Conservation (phyloP, 2,329 filamentous ascomycete species). For the Xylaria sp. region DNA sequence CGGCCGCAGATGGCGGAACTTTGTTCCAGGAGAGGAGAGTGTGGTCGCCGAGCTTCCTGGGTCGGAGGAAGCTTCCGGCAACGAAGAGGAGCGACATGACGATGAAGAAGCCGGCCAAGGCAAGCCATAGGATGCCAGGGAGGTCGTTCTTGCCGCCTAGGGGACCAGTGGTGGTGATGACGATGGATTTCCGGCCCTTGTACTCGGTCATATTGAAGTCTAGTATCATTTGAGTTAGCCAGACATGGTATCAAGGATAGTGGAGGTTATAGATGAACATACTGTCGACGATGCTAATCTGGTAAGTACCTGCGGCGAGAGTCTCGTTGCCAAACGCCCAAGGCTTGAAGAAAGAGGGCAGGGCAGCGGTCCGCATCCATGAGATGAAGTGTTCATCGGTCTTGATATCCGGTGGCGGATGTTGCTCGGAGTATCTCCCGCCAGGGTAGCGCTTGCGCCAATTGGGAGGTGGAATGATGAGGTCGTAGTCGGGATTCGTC, state of each 20-base stretch:
- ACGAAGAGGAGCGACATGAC: slow-evolving; percentile 89
- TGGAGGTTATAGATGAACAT: slow-evolving; percentile 60
- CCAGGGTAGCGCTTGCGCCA: slow-evolving; percentile 79
- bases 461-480: slow-evolving; percentile 86
- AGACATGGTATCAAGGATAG: slow-evolving; percentile 7
- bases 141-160: slow-evolving; percentile 97
- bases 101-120: slow-evolving; percentile 93
- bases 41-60: slow-evolving; percentile 97
- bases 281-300: slow-evolving; percentile 82
- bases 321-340: slow-evolving; percentile 79
- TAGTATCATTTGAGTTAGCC: slow-evolving; percentile 52
- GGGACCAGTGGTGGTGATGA: slow-evolving; percentile 89
- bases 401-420: slow-evolving; percentile 76
- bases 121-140: slow-evolving; percentile 94
- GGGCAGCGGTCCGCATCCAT: slow-evolving; percentile 97
- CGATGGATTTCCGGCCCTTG: slow-evolving; percentile 87
- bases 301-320: slow-evolving; percentile 79
- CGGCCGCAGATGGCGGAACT: slow-evolving; percentile 54
- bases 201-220: slow-evolving; percentile 84
- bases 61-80: slow-evolving; percentile 88
- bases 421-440: slow-evolving; percentile 73
- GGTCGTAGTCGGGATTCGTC: slow-evolving; percentile 64
- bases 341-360: slow-evolving; percentile 95
- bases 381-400: slow-evolving; percentile 90
- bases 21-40: slow-evolving; percentile 97